Conservation (phyloP, 768 basidiomycete species). For the Dentipellis fragilis region DNA sequence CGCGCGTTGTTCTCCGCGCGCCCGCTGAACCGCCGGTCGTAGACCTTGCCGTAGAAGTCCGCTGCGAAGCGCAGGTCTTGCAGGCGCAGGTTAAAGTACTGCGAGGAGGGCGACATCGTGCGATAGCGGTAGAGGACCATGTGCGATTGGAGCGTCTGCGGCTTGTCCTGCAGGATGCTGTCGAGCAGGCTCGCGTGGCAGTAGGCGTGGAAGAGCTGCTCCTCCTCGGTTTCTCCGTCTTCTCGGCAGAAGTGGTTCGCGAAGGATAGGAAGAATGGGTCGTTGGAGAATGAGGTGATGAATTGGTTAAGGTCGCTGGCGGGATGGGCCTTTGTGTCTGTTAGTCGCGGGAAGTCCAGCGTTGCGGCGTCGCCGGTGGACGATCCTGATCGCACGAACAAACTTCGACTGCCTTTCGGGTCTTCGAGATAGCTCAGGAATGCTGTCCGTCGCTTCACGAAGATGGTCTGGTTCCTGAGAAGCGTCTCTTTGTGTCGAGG, state of each 20-base stretch:
- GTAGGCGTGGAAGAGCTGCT: slow-evolving; percentile 57
- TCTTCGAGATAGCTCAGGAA: slow-evolving; percentile 92
- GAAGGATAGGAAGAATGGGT: slow-evolving; percentile 69
- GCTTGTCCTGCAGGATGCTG: slow-evolving; percentile 86
- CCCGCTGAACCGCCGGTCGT: slow-evolving; percentile 67
- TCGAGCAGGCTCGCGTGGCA: slow-evolving; percentile 74
- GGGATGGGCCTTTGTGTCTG: slow-evolving; percentile 54
- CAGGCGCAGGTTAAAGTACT: slow-evolving; percentile 55
- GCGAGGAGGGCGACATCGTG: slow-evolving; percentile 43
- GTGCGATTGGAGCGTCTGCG: slow-evolving; percentile 65
- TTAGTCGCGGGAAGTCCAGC: slow-evolving; percentile 75
- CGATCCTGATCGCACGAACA: slow-evolving; percentile 82
- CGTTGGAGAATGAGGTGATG: slow-evolving; percentile 80
- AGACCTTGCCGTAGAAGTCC: slow-evolving; percentile 71
- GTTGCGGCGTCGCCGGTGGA: slow-evolving; percentile 78
- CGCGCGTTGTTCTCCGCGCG: slow-evolving; percentile 54
- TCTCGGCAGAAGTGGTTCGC: slow-evolving; percentile 68
- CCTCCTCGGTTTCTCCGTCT: slow-evolving; percentile 46
- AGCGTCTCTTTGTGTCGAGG: slow-evolving; percentile 61
- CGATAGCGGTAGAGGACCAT: slow-evolving; percentile 64
- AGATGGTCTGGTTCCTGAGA: slow-evolving; percentile 71
- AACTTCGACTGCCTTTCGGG: slow-evolving; percentile 83
- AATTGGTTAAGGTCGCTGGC: slow-evolving; percentile 74
- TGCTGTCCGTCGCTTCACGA: slow-evolving; percentile 86
- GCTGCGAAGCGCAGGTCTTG: slow-evolving; percentile 67